These are phyloP conservation scores for Graphilbum ipis-grandicollis DNA, from an alignment of 2,329 filamentous ascomycete species.

Conservation along the genomic window DNA sequence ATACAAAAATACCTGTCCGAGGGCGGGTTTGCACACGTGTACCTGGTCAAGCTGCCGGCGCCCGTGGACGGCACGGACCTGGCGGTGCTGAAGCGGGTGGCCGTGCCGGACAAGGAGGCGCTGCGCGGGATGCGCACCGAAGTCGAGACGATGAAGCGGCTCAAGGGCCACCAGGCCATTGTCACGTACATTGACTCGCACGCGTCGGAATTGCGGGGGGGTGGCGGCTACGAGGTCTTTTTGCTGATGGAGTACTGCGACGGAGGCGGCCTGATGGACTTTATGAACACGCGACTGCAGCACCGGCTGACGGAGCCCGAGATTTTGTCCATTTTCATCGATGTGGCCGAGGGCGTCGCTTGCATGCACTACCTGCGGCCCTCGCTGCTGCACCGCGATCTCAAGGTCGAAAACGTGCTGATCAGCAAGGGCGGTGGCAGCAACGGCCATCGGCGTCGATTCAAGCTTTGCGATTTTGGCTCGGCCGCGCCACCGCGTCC, in stretches of 20 bases:
- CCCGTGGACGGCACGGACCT: conserved; percentile 61
- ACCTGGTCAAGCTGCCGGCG: conserved; percentile 74
- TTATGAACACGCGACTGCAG: conserved; percentile 97
- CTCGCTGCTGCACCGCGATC: conserved; percentile 75
- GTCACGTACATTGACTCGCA: conserved; percentile 98
- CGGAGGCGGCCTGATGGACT: conserved; percentile 91
- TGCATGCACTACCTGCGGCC: conserved; percentile 99
- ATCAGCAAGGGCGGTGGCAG: conserved; percentile 39
- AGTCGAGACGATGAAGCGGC: conserved; percentile 99
- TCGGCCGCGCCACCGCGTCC: conserved; percentile 71
- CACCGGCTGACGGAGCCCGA: conserved; percentile 94
- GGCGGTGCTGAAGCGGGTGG: conserved; percentile 85
- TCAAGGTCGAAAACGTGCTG: conserved; percentile 96
- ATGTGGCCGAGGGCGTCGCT: conserved; percentile 88
- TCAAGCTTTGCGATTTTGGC: conserved; percentile 97
- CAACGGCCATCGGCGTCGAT: conserved; percentile 43
- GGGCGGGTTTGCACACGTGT: conserved; percentile 95
- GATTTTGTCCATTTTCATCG: conserved; percentile 90
- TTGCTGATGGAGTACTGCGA: conserved; percentile 95
- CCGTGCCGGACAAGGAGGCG: conserved; percentile 88
- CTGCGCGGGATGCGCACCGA: conserved; percentile 93
- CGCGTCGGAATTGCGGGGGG: conserved; percentile 79
- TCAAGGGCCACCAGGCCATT: conserved; percentile 90
- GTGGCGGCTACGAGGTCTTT: conserved; percentile 85
- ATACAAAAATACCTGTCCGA: conserved; percentile 97